These are phyloP conservation scores for Vinca major DNA, from an alignment of 305 asterid species.

Conservation along the genomic window DNA sequence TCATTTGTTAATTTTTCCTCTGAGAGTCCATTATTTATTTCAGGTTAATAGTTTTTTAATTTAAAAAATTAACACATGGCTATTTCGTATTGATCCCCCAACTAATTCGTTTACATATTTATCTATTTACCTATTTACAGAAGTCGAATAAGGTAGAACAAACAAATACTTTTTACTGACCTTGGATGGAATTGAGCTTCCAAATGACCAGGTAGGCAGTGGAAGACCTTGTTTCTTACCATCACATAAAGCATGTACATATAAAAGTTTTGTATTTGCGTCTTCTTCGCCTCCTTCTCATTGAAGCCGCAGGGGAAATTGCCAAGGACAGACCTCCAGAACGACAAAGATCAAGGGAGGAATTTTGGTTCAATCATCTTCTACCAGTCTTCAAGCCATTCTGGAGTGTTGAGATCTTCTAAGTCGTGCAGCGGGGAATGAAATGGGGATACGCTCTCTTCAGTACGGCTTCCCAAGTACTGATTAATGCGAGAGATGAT, in stretches of 20 bases:
- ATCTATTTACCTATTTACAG: neutral
- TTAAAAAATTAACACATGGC: no score
- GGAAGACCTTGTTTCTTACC: no score
- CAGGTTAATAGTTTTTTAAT: no score
- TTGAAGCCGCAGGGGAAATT: neutral
- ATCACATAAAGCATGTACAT: neutral
- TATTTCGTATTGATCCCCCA: neutral
- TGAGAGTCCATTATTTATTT: no score
- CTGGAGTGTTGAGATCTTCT: conserved; percentile 58
- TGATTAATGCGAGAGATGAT: conserved; percentile 58
- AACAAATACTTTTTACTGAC: neutral
- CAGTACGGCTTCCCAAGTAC: conserved; percentile 37
- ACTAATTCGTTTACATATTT: no score
- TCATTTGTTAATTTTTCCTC: no score
- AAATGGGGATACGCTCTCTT: conserved; percentile 28
- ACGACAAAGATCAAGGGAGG: no score
- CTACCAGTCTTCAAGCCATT: conserved; percentile 94
- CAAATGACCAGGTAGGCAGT: no score
- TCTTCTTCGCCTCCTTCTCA: conserved; percentile 5
- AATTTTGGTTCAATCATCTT: neutral
- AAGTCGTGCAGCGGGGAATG: conserved; percentile 39
- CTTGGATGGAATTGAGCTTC: neutral
- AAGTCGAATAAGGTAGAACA: neutral
- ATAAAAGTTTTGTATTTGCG: conserved; percentile 4
- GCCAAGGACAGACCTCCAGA: no score